A percentile compares a stretch with the other conserved stretches of the same genome.
Evolutionary conservation across 2,329 filamentous ascomycete genomes (phyloP).

Genomic region (Claviceps monticola): DNA sequence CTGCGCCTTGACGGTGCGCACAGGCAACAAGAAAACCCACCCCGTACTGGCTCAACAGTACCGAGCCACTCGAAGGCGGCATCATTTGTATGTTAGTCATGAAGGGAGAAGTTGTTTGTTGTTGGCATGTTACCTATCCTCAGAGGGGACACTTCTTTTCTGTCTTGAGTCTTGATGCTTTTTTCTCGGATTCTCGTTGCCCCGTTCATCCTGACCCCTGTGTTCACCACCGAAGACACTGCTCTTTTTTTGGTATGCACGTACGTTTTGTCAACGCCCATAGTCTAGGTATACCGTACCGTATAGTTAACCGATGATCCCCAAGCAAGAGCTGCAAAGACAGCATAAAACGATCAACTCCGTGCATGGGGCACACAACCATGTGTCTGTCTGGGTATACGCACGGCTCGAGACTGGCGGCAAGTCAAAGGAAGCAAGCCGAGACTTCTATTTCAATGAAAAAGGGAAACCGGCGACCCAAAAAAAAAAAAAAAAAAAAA

Average conservation of each 20-base stretch:
- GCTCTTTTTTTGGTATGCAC: neutral
- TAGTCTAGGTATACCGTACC: too few species aligned
- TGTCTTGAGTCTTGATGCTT: neutral
- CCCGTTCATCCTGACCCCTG: constrained; percentile 1
- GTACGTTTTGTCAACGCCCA: neutral
- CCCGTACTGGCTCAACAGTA: neutral
- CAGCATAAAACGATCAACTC: neutral
- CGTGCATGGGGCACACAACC: neutral
- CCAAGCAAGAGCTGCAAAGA: neutral
- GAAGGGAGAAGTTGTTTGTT: neutral
- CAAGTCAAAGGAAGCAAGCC: neutral
- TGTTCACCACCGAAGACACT: neutral
- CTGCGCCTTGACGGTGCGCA: neutral
- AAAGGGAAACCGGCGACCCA: neutral
- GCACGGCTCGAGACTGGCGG: neutral
- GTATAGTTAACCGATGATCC: neutral
- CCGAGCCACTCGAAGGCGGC: too few species aligned
- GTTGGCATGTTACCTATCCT: neutral
- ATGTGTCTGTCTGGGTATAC: neutral
- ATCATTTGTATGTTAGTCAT: too few species aligned
- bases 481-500: neutral
- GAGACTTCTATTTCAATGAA: too few species aligned
- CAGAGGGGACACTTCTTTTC: neutral
- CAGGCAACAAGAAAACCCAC: neutral
- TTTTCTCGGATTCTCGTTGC: neutral